These are phyloP conservation scores for Gryganskiella cystojenkinii DNA, from an alignment of 192 early-diverging fungal species.

Conservation along the genomic window DNA sequence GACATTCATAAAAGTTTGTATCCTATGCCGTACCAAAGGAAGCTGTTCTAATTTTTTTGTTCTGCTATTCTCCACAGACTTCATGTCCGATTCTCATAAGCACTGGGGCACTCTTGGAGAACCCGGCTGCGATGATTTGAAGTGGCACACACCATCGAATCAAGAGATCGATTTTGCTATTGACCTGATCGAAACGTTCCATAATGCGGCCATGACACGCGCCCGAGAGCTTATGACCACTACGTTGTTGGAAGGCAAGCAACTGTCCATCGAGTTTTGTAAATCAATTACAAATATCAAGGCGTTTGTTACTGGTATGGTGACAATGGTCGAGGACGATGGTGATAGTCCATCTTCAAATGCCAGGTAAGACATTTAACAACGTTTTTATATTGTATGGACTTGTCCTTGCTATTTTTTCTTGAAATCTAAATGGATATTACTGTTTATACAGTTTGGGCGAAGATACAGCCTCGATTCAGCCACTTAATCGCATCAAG, in stretches of 20 bases:
- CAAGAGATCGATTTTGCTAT: constrained; percentile 76
- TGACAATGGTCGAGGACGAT: constrained; percentile 64
- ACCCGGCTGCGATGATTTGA: constrained; percentile 62
- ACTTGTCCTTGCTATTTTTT: too few relatives aligned
- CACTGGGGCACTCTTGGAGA: constrained; percentile 79
- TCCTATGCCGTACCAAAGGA: not conserved
- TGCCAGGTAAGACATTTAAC: constrained; percentile 27
- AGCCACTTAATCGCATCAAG: constrained; percentile 53
- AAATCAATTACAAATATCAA: constrained; percentile 59
- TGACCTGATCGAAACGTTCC: constrained; percentile 67
- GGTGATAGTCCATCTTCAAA: constrained; percentile 52
- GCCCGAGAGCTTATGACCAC: constrained; percentile 57
- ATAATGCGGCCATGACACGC: constrained; percentile 52
- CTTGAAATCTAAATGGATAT: not conserved
- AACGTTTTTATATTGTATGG: not conserved
- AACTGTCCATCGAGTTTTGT: constrained; percentile 62
- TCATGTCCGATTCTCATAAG: constrained; percentile 73
- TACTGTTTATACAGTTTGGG: constrained; percentile 23
- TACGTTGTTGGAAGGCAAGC: constrained; percentile 46
- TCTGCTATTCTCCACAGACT: constrained; percentile 46
- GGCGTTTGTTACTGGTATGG: constrained; percentile 65
- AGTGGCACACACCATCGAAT: constrained; percentile 83
- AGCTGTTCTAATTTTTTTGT: not conserved
- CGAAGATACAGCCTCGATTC: constrained; percentile 52
- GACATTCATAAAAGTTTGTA: not conserved